These are phyloP conservation scores for Elsinoe arachidis DNA, from an alignment of 2,329 filamentous ascomycete species.

Conservation along the genomic window DNA sequence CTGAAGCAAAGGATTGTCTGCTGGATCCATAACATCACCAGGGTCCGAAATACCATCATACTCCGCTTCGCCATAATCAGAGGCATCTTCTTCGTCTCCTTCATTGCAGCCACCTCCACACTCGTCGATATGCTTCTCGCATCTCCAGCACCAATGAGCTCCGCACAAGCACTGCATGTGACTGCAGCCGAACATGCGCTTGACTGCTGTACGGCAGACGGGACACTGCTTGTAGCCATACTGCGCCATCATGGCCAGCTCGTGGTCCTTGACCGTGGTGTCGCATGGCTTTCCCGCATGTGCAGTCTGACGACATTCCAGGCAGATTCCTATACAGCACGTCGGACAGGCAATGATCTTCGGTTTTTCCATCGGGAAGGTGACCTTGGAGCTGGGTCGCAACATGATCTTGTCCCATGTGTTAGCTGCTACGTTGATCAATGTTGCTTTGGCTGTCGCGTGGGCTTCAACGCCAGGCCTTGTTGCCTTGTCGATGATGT, in stretches of 20 bases:
- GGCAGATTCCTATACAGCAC: constrained; percentile 37
- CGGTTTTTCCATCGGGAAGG: background rate
- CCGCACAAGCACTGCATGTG: constrained; percentile 43
- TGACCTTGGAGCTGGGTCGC: background rate
- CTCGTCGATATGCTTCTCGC: constrained; percentile 27
- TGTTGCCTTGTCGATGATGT: background rate
- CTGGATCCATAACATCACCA: constrained; percentile 13
- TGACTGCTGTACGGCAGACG: constrained; percentile 39
- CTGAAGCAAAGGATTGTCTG: background rate
- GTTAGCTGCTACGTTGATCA: constrained; percentile 3
- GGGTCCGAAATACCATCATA: constrained; percentile 23
- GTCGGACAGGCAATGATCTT: constrained; percentile 33
- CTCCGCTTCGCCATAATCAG: constrained; percentile 16
- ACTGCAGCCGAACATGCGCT: constrained; percentile 41
- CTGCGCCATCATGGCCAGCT: constrained; percentile 30
- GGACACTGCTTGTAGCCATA: constrained; percentile 45
- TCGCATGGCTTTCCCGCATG: constrained; percentile 32
- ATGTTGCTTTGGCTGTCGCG: background rate
- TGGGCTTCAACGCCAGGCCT: background rate
- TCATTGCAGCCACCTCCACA: constrained; percentile 26
- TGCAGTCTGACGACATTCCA: constrained; percentile 34
- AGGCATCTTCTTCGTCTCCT: constrained; percentile 18
- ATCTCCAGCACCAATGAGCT: constrained; percentile 44
- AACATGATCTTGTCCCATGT: constrained; percentile 9
- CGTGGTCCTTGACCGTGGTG: constrained; percentile 29